Evolutionary conservation across 2,329 filamentous ascomycete species (phyloP).

Genomic region (Balansia obtecta): DNA sequence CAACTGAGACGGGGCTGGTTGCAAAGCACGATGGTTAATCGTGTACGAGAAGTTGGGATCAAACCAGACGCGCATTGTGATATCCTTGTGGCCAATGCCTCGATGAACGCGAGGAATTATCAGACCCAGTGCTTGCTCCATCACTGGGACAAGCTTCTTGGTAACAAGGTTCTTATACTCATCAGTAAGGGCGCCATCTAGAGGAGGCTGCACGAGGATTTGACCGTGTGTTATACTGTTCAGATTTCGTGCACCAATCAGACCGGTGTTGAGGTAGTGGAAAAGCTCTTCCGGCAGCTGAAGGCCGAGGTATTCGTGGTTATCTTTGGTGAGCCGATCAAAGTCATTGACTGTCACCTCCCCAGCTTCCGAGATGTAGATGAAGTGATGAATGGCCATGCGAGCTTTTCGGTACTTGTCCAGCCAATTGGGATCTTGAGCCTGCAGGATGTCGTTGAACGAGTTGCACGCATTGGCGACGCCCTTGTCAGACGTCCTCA

Average conservation of each 20-base stretch:
- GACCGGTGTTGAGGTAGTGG: constrained; percentile 73
- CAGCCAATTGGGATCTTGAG: constrained; percentile 61
- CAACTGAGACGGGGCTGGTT: constrained; percentile 33
- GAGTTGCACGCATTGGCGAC: constrained; percentile 64
- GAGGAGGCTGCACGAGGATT: constrained; percentile 66
- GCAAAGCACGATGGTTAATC: constrained; percentile 47
- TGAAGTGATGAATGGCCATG: constrained; percentile 77
- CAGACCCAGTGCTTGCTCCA: constrained; percentile 65
- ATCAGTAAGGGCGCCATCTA: constrained; percentile 68
- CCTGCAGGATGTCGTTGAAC: constrained; percentile 66
- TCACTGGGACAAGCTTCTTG: constrained; percentile 58
- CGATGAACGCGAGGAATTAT: constrained; percentile 70
- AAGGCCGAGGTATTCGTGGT: constrained; percentile 83
- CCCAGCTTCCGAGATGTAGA: constrained; percentile 67
- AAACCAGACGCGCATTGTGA: constrained; percentile 76
- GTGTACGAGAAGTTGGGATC: constrained; percentile 54
- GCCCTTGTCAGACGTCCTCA: constrained; percentile 54
- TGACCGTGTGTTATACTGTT: constrained; percentile 74
- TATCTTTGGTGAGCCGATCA: constrained; percentile 65
- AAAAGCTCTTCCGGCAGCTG: constrained; percentile 82
- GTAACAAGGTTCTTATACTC: constrained; percentile 74
- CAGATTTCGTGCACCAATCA: constrained; percentile 68
- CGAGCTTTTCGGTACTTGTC: constrained; percentile 79
- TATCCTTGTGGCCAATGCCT: constrained; percentile 69
- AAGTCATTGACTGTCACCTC: constrained; percentile 62